Evolutionary conservation across 1,284 basidiomycete genomes (phyloP).

Genomic region (Meira miltonrushii): DNA sequence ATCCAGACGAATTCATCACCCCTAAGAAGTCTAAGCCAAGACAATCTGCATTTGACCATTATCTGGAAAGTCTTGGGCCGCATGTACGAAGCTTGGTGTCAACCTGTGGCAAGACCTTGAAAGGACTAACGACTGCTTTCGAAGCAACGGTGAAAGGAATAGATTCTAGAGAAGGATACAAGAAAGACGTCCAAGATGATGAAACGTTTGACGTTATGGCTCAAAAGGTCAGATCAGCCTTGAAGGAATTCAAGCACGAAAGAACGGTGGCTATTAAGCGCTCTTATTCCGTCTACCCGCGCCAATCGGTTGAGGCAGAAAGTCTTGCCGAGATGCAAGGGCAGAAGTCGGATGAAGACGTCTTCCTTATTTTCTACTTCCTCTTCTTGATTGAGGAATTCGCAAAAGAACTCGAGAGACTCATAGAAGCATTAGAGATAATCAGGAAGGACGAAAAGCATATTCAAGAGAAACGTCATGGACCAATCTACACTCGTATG

Average conservation of each 20-base stretch:
- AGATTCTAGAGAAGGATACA: not conserved
- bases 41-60: slow-evolving; percentile 29
- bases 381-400: slow-evolving; percentile 48
- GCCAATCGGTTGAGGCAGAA: slow-evolving; percentile 14
- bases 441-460: slow-evolving; percentile 17
- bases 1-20: not conserved
- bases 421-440: slow-evolving; percentile 22
- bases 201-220: slow-evolving; percentile 26
- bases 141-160: not conserved
- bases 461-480: not conserved
- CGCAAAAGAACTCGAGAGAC: slow-evolving; percentile 29
- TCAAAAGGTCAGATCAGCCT: slow-evolving; percentile 26
- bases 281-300: slow-evolving; percentile 43
- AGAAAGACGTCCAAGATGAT: slow-evolving; percentile 1
- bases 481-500: slow-evolving; percentile 1
- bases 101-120: slow-evolving; percentile 35
- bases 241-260: slow-evolving; percentile 40
- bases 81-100: slow-evolving; percentile 45
- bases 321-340: not conserved
- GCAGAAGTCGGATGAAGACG: slow-evolving; percentile 25
- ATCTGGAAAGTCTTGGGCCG: slow-evolving; percentile 39
- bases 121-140: slow-evolving; percentile 27
- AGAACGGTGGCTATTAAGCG: slow-evolving; percentile 42
- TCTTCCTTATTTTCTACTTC: slow-evolving; percentile 48
- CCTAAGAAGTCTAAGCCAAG: slow-evolving; percentile 2